Evolutionary conservation across 441 rosid species (phyloP).

Genomic region (Erodium texanum): DNA sequence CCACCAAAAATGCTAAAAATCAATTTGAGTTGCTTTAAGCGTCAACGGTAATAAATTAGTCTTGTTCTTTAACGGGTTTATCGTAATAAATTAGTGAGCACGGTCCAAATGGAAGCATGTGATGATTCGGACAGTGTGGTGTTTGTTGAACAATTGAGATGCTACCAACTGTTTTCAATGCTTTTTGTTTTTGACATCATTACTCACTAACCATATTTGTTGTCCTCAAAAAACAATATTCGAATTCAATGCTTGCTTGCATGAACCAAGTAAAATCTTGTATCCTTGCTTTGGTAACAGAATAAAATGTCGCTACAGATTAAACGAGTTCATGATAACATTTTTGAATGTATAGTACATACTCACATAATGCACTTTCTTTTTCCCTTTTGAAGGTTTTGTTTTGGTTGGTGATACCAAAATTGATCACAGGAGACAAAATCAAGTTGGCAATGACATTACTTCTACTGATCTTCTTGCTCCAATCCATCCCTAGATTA

Average conservation of each 20-base stretch:
- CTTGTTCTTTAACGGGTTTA: background rate
- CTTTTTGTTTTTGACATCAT: background rate
- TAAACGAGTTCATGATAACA: too few relatives aligned
- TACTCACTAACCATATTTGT: background rate
- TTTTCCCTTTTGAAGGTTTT: slow-evolving; percentile 36
- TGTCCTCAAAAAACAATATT: background rate
- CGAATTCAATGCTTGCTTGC: background rate
- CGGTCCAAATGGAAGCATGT: background rate
- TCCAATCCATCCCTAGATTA: slow-evolving; percentile 67
- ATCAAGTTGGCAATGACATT: slow-evolving; percentile 40
- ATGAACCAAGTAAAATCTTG: too few relatives aligned
- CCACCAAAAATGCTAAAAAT: background rate
- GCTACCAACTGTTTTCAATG: background rate
- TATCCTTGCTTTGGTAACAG: too few relatives aligned
- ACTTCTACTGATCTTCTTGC: slow-evolving; percentile 41
- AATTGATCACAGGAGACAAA: slow-evolving; percentile 37
- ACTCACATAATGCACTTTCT: too few relatives aligned
- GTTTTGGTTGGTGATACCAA: slow-evolving; percentile 59
- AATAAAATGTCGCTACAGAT: too few relatives aligned
- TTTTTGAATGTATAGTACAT: too few relatives aligned
- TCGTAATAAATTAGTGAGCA: background rate
- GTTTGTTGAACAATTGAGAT: background rate
- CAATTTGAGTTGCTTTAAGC: background rate
- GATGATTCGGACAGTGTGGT: background rate
- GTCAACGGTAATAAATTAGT: background rate